Percentiles rank a stretch among this genome's conserved stretches.
phyloP scores from a whole-genome alignment of 345 rosid species.

The Gossypium thurberi region DNA sequence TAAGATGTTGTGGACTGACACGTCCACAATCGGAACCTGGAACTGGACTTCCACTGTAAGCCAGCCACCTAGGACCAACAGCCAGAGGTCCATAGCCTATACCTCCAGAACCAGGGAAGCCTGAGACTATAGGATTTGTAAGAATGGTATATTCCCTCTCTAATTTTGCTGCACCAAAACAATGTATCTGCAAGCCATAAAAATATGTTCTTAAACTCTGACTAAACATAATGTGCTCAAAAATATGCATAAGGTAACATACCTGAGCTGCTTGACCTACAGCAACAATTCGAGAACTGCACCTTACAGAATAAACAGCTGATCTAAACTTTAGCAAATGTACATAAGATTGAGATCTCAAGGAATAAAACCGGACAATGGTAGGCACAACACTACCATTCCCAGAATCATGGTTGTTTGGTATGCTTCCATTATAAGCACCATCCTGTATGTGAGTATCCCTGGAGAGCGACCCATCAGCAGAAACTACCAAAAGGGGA shows the following conservation, averaged over 20 bases:
- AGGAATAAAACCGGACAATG: conserved; percentile 62
- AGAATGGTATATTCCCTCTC: conserved; percentile 53
- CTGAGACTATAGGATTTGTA: conserved; percentile 51
- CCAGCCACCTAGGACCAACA: conserved; percentile 93
- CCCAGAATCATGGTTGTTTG: conserved; percentile 36
- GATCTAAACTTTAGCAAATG: conserved; percentile 73
- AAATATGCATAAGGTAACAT: conserved; percentile 5
- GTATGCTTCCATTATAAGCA: conserved; percentile 29
- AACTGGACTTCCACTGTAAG: conserved; percentile 78
- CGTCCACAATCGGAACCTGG: conserved; percentile 39
- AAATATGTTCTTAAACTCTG: conserved; percentile 10
- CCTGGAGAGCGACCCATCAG: conserved; percentile 44
- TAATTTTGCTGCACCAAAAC: conserved; percentile 62
- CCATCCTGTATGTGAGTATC: conserved; percentile 36
- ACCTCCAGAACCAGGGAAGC: conserved; percentile 48
- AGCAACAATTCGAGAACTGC: conserved; percentile 89
- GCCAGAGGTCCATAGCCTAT: conserved; percentile 92
- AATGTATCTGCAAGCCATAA: conserved; percentile 63
- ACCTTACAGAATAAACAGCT: conserved; percentile 64
- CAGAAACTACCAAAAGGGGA: conserved; percentile 73
- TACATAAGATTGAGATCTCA: conserved; percentile 71
- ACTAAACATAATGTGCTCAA: background rate
- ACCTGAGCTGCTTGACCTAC: conserved; percentile 80
- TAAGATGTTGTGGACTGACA: conserved; percentile 59
- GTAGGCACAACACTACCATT: conserved; percentile 41